Evolutionary conservation across 768 basidiomycete genomes (phyloP).

Genomic region (Lentinula detonsa): DNA sequence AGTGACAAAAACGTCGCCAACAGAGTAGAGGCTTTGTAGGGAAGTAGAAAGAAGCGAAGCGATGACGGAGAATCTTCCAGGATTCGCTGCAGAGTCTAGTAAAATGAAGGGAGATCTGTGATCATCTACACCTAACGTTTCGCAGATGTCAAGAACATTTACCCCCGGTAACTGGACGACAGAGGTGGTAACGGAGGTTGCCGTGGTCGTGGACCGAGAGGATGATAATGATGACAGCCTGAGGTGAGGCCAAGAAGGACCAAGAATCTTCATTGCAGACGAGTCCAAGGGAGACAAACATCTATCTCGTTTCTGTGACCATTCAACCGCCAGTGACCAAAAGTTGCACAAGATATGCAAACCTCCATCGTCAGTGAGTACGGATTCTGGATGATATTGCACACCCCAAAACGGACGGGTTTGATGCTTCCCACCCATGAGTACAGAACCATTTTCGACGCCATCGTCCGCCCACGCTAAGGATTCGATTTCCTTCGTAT

Average conservation of each 20-base stretch:
- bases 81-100: conserved; percentile 71
- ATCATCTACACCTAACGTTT: conserved; percentile 53
- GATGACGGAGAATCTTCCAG: conserved; percentile 70
- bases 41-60: conserved; percentile 52
- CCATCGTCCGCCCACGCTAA: conserved; percentile 72
- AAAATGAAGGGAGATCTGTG: conserved; percentile 60
- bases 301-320: conserved; percentile 40
- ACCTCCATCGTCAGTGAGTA: conserved; percentile 65
- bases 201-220: conserved; percentile 15
- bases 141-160: conserved; percentile 44
- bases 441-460: conserved; percentile 56
- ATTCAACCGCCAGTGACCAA: conserved; percentile 59
- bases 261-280: conserved; percentile 28
- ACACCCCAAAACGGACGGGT: conserved; percentile 78
- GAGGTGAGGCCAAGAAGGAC: conserved; percentile 52
- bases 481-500: conserved; percentile 47
- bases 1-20: conserved; percentile 43
- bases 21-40: conserved; percentile 50
- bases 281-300: conserved; percentile 34
- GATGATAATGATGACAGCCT: conserved; percentile 16
- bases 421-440: conserved; percentile 70
- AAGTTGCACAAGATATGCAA: conserved; percentile 67
- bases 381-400: conserved; percentile 86
- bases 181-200: background rate
- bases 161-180: conserved; percentile 20